Percentiles rank a stretch among this genome's conserved stretches.
Conservation (phyloP, 306 rosid genomes). For the Casuarina equisetifolia region DNA sequence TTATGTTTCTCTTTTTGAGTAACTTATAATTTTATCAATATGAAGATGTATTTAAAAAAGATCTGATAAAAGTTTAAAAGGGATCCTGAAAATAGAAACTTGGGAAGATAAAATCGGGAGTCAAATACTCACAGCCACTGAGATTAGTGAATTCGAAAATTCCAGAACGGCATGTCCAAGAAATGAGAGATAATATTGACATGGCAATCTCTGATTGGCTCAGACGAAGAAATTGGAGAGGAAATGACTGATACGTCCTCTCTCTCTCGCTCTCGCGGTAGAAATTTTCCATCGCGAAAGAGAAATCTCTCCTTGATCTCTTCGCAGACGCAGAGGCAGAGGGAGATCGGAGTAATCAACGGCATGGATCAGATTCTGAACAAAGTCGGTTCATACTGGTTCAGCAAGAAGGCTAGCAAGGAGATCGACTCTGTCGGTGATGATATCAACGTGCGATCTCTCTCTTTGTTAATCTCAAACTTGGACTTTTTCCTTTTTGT, state of each 20-base stretch:
- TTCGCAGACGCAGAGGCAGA: not conserved
- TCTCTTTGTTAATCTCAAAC: not conserved
- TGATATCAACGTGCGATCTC: constrained; percentile 58
- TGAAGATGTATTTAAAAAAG: too few relatives aligned
- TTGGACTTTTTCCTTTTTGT: not conserved
- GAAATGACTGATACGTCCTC: not conserved
- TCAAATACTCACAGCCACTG: too few relatives aligned
- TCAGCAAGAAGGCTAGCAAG: constrained; percentile 67
- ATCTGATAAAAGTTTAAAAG: too few relatives aligned
- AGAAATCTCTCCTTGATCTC: not conserved
- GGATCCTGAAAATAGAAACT: too few relatives aligned
- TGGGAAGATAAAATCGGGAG: too few relatives aligned
- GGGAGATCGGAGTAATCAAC: not conserved
- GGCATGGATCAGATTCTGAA: constrained; percentile 79
- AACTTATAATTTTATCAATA: too few relatives aligned
- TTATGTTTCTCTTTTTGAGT: too few relatives aligned
- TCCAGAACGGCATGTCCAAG: too few relatives aligned
- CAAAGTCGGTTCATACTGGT: constrained; percentile 94
- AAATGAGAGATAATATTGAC: not conserved
- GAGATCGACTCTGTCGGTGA: constrained; percentile 74
- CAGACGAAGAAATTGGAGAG: not conserved
- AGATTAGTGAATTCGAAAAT: too few relatives aligned
- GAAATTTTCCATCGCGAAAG: not conserved
- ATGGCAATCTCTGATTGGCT: not conserved
- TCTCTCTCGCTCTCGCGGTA: not conserved